Evolutionary conservation across 164 flowering plant species (phyloP).

Genomic region (Vitis rupestris): DNA sequence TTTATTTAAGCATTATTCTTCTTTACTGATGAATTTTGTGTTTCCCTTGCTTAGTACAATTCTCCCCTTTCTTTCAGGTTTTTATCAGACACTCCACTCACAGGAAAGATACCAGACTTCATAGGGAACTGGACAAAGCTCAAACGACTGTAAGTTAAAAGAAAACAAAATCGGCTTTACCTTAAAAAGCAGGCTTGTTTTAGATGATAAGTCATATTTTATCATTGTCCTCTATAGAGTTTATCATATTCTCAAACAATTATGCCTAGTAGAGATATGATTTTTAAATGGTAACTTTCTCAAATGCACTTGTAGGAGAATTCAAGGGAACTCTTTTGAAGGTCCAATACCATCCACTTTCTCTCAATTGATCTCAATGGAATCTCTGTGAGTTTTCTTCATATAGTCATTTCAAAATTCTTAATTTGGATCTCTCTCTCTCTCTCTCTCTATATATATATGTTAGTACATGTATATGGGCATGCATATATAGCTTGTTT

Average conservation of each 20-base stretch:
- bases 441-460: no score
- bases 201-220: no score
- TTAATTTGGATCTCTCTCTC: background rate
- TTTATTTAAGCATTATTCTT: background rate
- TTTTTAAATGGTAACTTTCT: background rate
- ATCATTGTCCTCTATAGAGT: no score
- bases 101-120: background rate
- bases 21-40: background rate
- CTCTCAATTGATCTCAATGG: constrained; percentile 17
- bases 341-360: constrained; percentile 34
- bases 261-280: no score
- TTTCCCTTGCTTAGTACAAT: background rate
- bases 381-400: constrained; percentile 13
- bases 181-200: no score
- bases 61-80: background rate
- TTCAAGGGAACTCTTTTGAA: constrained; percentile 25
- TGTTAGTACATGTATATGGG: no score
- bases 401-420: no score
- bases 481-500: background rate
- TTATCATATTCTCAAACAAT: background rate
- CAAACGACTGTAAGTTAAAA: constrained; percentile 4
- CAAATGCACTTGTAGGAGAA: constrained; percentile 18
- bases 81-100: background rate
- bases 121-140: background rate
- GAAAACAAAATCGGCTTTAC: no score